A percentile compares a stretch with the other conserved stretches of the same genome.
phyloP scores from a whole-genome alignment of 345 rosid species.

The Mallotus nudiflorus region DNA sequence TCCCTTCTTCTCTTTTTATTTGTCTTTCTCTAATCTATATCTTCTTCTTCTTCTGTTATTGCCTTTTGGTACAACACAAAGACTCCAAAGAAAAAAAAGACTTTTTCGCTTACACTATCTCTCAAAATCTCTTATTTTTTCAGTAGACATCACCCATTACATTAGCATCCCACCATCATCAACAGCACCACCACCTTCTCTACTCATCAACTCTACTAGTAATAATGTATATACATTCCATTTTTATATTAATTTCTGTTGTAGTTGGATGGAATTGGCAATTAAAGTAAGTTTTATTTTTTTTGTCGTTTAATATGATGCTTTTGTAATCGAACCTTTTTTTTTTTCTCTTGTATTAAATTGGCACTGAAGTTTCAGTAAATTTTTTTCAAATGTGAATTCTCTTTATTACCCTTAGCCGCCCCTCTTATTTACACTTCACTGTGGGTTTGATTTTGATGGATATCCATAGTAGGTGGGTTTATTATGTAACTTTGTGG shows the following conservation, averaged over 20 bases:
- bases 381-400: not conserved
- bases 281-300: not conserved
- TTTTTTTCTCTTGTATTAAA: conserved; percentile 3
- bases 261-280: not conserved
- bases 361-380: conserved; percentile 13
- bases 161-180: conserved; percentile 6
- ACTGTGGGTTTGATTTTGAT: too few relatives aligned
- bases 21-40: not conserved
- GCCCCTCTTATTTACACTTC: not conserved
- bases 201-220: not conserved
- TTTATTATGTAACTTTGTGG: too few relatives aligned
- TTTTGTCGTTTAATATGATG: conserved; percentile 30
- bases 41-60: not conserved
- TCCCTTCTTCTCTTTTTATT: not conserved
- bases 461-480: too few relatives aligned
- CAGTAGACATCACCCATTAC: not conserved
- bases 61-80: not conserved
- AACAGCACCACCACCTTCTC: conserved; percentile 8
- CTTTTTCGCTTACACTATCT: not conserved
- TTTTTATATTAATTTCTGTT: not conserved
- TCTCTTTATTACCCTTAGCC: conserved; percentile 10
- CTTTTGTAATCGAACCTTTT: too few relatives aligned
- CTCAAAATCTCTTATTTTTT: not conserved
- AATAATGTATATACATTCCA: not conserved
- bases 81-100: conserved; percentile 2